phyloP scores from a whole-genome alignment of 306 rosid species.

The Medicago ruthenica region DNA sequence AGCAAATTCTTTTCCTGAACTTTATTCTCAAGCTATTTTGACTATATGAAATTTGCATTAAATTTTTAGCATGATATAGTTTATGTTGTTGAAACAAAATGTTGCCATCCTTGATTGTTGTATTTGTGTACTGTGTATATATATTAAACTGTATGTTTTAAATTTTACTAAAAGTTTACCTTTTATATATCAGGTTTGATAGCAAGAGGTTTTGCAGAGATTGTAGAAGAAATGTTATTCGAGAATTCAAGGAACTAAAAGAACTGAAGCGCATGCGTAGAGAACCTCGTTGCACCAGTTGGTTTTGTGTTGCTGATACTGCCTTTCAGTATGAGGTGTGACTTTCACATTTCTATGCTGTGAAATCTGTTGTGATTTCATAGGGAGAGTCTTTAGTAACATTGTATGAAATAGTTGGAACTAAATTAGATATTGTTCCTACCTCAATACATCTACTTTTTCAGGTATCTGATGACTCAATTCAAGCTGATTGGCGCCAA shows the following conservation, averaged over 20 bases:
- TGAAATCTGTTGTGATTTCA: conserved; percentile 38
- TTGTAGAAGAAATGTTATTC: conserved; percentile 97
- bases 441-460: conserved; percentile 35
- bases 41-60: neutral
- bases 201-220: conserved; percentile 99
- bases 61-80: conserved; percentile 6
- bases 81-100: conserved; percentile 22
- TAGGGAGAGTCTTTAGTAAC: conserved; percentile 9
- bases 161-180: conserved; percentile 36
- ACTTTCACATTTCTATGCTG: conserved; percentile 45
- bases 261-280: conserved; percentile 93
- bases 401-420: conserved; percentile 19
- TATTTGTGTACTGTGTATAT: neutral
- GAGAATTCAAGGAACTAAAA: conserved; percentile 97
- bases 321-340: conserved; percentile 95
- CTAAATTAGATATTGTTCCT: conserved; percentile 28
- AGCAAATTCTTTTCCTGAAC: neutral
- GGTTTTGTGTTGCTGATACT: conserved; percentile 97
- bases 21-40: conserved; percentile 25
- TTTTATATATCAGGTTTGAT: conserved; percentile 79
- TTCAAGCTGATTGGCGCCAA: conserved; percentile 93
- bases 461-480: conserved; percentile 84
- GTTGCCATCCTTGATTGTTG: neutral
- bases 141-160: neutral
- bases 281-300: conserved; percentile 92